Base-by-base conservation (phyloP, 192 early-diverging fungal species). In the Gonapodya prolifera region DNA sequence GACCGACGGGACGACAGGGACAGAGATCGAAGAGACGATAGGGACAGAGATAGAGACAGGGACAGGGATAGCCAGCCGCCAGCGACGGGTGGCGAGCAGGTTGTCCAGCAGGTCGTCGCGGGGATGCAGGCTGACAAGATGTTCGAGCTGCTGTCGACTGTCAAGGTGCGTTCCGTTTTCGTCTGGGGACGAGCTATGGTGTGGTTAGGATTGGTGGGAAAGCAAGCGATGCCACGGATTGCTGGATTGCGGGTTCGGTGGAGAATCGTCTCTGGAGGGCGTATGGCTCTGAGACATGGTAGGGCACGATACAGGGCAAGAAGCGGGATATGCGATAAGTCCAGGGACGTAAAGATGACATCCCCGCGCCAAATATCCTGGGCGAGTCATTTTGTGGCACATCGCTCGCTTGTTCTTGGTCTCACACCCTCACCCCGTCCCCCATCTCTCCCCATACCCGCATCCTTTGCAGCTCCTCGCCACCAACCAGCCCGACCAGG, bases 401-500 rank as follows among this genome's bases (percentile, higher is more conserved):
- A 34, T 33, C 0, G 74, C 34, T 0, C 71, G 2, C 30, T 33
- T 16, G 1, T 78, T 78, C 33, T 75, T 78, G 69, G 75, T 82
- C 1, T 82, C 79, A 78, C 79, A 81, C 69, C 35, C 79, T 45
- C 77, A 82, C 30, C 78, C 76, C 8, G 78, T 76, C 34, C 79
- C 78, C 80, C 81, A 84, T 76, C 80, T 83, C 0, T 73, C 82
- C 34, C 80, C 82, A 30, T 76, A 82, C 33, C 84, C 28, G n/a
- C 79, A 84, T n/a, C n/a, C n/a, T 36, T 13, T 23, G 32, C 69
- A 91, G 89, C 75, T 84, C 70, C 78, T 92, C 45, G 81, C 86
- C 18, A 84, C 87, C 28, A 88, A 78, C 33, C 83, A 85, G 69
- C 89, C 91, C 0, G 91, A 92, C n/a, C 84, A 89, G 76, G 88